Percentiles rank a stretch among this genome's conserved stretches.
These are phyloP conservation scores for Diplocarpon mali DNA, from an alignment of 2,329 filamentous ascomycete species.

Conservation along the genomic window DNA sequence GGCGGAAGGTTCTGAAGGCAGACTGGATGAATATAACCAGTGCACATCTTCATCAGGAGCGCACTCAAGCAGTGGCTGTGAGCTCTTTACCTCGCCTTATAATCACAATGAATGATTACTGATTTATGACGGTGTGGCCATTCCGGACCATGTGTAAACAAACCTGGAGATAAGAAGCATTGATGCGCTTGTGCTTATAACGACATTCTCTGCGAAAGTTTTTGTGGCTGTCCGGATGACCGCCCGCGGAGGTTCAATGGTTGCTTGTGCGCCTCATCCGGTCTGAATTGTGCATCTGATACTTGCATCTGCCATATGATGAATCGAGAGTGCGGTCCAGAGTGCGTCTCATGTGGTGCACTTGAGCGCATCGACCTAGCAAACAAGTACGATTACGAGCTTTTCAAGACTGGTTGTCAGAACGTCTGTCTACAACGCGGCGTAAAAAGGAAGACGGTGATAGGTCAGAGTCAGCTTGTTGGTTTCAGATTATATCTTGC, in stretches of 20 bases:
- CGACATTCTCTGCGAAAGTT: constrained; percentile 59
- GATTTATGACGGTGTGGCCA: constrained; percentile 48
- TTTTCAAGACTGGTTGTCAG: constrained; percentile 51
- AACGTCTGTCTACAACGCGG: constrained; percentile 65
- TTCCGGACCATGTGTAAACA: constrained; percentile 49
- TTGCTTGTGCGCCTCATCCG: constrained; percentile 50
- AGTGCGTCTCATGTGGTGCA: constrained; percentile 62
- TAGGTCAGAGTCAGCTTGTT: constrained; percentile 59
- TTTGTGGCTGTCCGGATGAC: constrained; percentile 52
- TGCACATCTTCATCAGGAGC: constrained; percentile 22
- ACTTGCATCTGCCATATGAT: constrained; percentile 62
- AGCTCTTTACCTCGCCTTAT: constrained; percentile 38
- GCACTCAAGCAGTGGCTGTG: constrained; percentile 35
- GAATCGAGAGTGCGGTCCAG: constrained; percentile 71
- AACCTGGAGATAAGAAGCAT: constrained; percentile 25
- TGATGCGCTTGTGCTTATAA: constrained; percentile 51
- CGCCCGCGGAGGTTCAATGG: constrained; percentile 57
- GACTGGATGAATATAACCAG: constrained; percentile 20
- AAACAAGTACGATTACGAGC: constrained; percentile 48
- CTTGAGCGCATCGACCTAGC: constrained; percentile 55
- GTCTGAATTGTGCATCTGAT: constrained; percentile 46
- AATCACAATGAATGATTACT: constrained; percentile 33
- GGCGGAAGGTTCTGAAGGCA: constrained; percentile 13
- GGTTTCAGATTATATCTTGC: constrained; percentile 62
- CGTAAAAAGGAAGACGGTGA: constrained; percentile 50